Conservation (phyloP, 257 asterid species). For the Echium plantagineum region DNA sequence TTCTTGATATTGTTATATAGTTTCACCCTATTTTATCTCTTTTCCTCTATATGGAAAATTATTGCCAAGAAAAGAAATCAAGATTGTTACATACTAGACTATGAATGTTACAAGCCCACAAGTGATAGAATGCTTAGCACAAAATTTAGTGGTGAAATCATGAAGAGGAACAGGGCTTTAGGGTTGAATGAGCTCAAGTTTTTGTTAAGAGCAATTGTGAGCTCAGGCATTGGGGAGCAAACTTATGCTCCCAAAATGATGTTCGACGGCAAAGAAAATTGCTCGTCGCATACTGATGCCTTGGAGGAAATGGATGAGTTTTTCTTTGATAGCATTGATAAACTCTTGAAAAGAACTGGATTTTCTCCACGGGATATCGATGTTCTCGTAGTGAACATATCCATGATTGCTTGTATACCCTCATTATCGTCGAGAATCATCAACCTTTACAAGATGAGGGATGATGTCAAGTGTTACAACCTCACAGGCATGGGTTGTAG, state of each 20-base stretch:
- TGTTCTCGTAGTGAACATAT: conserved; percentile 59
- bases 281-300: conserved; percentile 48
- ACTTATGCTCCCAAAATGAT: conserved; percentile 77
- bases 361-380: conserved; percentile 51
- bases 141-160: conserved; percentile 45
- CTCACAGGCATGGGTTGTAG: conserved; percentile 91
- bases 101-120: conserved; percentile 52
- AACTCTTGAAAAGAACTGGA: conserved; percentile 29
- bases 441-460: conserved; percentile 45
- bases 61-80: conserved; percentile 26
- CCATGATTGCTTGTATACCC: conserved; percentile 60
- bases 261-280: conserved; percentile 43
- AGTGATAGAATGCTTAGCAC: conserved; percentile 50
- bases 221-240: conserved; percentile 90
- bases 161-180: conserved; percentile 58
- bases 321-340: conserved; percentile 37
- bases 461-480: conserved; percentile 59
- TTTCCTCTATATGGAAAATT: conserved; percentile 17
- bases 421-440: conserved; percentile 52
- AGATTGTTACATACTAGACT: conserved; percentile 61
- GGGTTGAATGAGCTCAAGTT: conserved; percentile 68
- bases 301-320: conserved; percentile 66
- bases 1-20: conserved; percentile 12
- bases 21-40: conserved; percentile 32
- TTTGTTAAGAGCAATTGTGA: conserved; percentile 60